phyloP scores from a whole-genome alignment of 129 eudicot species.

The Lactuca saligna region DNA sequence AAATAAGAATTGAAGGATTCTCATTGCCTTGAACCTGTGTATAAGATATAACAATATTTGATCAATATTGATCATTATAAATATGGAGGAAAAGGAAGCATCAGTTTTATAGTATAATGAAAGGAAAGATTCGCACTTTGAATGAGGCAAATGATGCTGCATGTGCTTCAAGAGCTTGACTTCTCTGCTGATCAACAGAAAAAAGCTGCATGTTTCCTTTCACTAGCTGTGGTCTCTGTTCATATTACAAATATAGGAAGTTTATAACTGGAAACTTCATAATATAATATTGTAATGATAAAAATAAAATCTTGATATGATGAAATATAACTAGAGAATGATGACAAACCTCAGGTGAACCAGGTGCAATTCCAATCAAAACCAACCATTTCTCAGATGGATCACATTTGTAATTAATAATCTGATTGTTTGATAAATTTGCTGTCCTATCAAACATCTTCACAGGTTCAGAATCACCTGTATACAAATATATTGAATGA shows the following conservation, averaged over 20 bases:
- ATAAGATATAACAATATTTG: constrained; percentile 19
- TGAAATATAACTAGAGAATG: constrained; percentile 10
- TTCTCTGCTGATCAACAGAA: constrained; percentile 98
- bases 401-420: constrained; percentile 87
- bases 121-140: constrained; percentile 45
- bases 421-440: constrained; percentile 88
- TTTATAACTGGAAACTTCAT: constrained; percentile 8
- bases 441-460: constrained; percentile 99
- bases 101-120: background rate
- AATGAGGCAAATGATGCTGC: constrained; percentile 94
- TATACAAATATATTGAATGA: constrained; percentile 9
- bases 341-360: constrained; percentile 84
- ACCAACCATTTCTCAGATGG: constrained; percentile 99
- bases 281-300: background rate
- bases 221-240: constrained; percentile 87
- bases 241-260: background rate
- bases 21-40: constrained; percentile 97
- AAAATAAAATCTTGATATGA: background rate
- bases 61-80: constrained; percentile 8
- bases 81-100: background rate
- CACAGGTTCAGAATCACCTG: constrained; percentile 92
- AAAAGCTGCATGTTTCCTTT: constrained; percentile 97
- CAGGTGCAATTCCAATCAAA: constrained; percentile 97
- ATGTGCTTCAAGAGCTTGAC: constrained; percentile 99
- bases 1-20: constrained; percentile 86